A percentile compares a stretch with the other conserved stretches of the same genome.
Evolutionary conservation across 352 stramenopile genomes (phyloP).

Genomic region (Phytophthora pisi): DNA sequence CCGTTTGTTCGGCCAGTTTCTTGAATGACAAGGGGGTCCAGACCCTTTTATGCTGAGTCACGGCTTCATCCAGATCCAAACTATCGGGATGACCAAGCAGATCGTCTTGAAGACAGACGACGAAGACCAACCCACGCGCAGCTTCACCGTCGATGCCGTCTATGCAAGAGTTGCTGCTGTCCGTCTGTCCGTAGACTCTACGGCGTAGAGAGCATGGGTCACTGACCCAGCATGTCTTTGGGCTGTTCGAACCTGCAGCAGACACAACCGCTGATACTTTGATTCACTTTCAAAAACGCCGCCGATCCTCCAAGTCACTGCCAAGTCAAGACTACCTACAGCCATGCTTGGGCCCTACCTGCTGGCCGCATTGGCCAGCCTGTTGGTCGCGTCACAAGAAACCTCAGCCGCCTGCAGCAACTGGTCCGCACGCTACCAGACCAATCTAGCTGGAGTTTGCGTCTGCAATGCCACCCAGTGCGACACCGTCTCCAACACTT

Average conservation of each 20-base stretch:
- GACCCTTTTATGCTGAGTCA: neutral
- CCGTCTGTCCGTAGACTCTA: no score
- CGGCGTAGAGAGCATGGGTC: neutral
- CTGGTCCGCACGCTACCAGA: constrained; percentile 55
- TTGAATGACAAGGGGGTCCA: neutral
- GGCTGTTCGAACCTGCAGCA: neutral
- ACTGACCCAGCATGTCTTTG: constrained; percentile 5
- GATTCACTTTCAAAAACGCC: constrained; percentile 19
- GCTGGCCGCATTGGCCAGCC: constrained; percentile 1
- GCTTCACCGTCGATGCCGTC: neutral
- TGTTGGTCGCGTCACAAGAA: constrained; percentile 19
- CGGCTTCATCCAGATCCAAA: neutral
- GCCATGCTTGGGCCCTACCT: constrained; percentile 16
- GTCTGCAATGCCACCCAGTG: constrained; percentile 61
- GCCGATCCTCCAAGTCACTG: neutral
- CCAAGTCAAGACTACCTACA: neutral
- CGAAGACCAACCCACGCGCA: neutral
- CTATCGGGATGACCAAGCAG: constrained; percentile 1
- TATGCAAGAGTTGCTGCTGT: constrained; percentile 1
- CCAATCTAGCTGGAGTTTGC: constrained; percentile 55
- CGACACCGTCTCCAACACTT: constrained; percentile 58
- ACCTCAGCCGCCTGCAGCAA: constrained; percentile 38
- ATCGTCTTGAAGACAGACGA: neutral
- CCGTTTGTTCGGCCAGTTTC: neutral
- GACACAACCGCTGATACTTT: neutral